These are phyloP conservation scores for Coemansia sp. DNA, from an alignment of 192 early-diverging fungal species.

Conservation along the genomic window DNA sequence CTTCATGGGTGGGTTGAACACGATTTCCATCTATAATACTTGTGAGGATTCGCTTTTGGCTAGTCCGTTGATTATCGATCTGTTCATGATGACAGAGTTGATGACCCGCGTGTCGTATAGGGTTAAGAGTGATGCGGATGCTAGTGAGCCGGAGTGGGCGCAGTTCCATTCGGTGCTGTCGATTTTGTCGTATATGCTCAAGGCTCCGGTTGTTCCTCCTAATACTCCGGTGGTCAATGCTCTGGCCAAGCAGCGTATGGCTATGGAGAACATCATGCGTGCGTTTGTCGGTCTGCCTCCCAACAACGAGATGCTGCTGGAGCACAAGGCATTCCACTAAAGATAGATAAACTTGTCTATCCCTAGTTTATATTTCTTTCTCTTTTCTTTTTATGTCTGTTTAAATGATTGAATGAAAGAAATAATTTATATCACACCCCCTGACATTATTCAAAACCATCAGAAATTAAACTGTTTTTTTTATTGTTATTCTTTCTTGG, in stretches of 20 bases:
- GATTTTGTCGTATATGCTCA: slow-evolving; percentile 93
- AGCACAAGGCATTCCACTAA: slow-evolving; percentile 75
- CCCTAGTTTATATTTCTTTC: background rate
- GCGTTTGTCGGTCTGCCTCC: slow-evolving; percentile 94
- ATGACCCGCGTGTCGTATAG: slow-evolving; percentile 95
- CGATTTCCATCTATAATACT: slow-evolving; percentile 97
- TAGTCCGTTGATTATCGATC: slow-evolving; percentile 94
- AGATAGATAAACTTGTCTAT: no score
- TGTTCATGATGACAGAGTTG: slow-evolving; percentile 93
- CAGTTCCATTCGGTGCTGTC: slow-evolving; percentile 96
- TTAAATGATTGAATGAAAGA: background rate
- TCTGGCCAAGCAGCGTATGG: slow-evolving; percentile 89
- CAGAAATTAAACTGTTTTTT: no score
- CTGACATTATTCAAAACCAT: no score
- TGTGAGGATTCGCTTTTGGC: slow-evolving; percentile 99
- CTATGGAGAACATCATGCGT: slow-evolving; percentile 97
- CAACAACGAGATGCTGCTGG: slow-evolving; percentile 96
- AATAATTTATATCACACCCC: no score
- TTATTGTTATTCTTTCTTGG: slow-evolving; percentile 5
- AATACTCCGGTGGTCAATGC: slow-evolving; percentile 97
- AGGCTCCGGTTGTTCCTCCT: slow-evolving; percentile 92
- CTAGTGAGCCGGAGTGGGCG: slow-evolving; percentile 69
- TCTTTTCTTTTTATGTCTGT: background rate
- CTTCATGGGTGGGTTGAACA: slow-evolving; percentile 97
- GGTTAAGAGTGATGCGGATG: slow-evolving; percentile 50